These are phyloP conservation scores for Helianthus tuberosus DNA, from an alignment of 129 eudicot genomes.

Conservation along the genomic window DNA sequence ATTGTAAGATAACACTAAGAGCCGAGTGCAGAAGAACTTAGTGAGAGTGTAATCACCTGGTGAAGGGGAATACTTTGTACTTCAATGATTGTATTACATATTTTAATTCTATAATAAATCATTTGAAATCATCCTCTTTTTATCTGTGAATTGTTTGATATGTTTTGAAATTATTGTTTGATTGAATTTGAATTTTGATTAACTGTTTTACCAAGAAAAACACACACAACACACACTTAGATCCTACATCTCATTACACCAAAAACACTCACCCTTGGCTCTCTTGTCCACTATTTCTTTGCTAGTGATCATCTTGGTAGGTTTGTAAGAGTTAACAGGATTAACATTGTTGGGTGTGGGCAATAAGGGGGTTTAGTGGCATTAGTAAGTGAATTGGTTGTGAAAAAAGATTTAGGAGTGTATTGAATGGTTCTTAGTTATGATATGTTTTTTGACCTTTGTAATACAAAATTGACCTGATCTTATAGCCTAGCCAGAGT, in stretches of 20 bases:
- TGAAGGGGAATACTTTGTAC: too few relatives aligned
- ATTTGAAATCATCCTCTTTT: too few relatives aligned
- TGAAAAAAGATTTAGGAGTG: neutral
- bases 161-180: too few relatives aligned
- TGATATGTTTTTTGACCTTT: neutral
- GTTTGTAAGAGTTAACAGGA: neutral
- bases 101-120: too few relatives aligned
- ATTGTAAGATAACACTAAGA: too few relatives aligned
- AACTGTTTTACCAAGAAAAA: too few relatives aligned
- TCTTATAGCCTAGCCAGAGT: neutral
- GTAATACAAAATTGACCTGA: neutral
- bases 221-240: too few relatives aligned
- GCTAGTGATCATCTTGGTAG: neutral
- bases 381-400: neutral
- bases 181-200: too few relatives aligned
- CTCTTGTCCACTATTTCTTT: neutral
- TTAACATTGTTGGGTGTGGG: neutral
- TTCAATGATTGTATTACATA: too few relatives aligned
- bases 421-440: neutral
- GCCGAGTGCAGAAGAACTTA: too few relatives aligned
- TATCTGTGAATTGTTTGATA: too few relatives aligned
- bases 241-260: neutral
- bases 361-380: neutral
- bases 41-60: too few relatives aligned
- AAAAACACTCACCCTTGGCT: neutral